Percentiles rank a stretch among this genome's conserved stretches.
phyloP scores from a whole-genome alignment of 2,329 filamentous ascomycete species.

The Huntiella decipiens region DNA sequence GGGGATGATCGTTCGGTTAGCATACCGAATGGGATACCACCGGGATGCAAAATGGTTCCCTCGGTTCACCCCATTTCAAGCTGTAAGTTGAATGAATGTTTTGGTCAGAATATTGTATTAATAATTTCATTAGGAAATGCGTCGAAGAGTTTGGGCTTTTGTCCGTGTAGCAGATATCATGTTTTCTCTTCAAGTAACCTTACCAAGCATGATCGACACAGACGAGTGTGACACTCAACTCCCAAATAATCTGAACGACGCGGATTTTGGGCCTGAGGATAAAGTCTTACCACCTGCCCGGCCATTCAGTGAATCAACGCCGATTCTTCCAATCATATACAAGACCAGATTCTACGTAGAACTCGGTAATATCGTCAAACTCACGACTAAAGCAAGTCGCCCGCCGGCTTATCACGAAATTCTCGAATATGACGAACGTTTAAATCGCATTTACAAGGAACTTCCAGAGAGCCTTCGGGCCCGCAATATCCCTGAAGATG shows the following conservation, averaged over 20 bases:
- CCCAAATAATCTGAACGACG: conserved; percentile 63
- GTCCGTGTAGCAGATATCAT: conserved; percentile 56
- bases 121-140: conserved; percentile 39
- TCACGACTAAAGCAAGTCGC: conserved; percentile 35
- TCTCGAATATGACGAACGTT: conserved; percentile 38
- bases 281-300: conserved; percentile 48
- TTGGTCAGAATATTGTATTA: background rate
- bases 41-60: conserved; percentile 59
- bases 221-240: conserved; percentile 57
- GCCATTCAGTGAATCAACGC: conserved; percentile 51
- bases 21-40: conserved; percentile 58
- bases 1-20: conserved; percentile 35
- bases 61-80: conserved; percentile 53
- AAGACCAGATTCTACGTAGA: conserved; percentile 50
- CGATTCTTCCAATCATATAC: conserved; percentile 60
- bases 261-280: conserved; percentile 54
- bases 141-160: conserved; percentile 47
- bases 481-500: conserved; percentile 49
- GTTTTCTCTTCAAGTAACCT: conserved; percentile 56
- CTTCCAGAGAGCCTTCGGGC: conserved; percentile 52
- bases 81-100: conserved; percentile 24
- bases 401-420: conserved; percentile 45
- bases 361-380: conserved; percentile 53
- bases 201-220: conserved; percentile 50
- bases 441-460: conserved; percentile 42